phyloP scores from a whole-genome alignment of 768 basidiomycete genomes.

The Phlegmacium glaucopus region DNA sequence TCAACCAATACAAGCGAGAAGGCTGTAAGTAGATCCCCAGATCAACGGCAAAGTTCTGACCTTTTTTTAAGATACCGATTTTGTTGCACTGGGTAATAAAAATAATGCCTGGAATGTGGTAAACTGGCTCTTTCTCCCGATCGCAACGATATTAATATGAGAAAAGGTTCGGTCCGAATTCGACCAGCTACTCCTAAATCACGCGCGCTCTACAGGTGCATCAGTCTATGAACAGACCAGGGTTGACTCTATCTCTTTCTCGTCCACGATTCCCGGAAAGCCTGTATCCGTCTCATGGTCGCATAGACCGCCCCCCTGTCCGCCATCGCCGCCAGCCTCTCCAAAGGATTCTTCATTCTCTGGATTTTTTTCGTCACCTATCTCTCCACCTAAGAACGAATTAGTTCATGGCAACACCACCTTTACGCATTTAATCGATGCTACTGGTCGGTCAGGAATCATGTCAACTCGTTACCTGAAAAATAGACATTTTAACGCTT shows the following conservation, averaged over 20 bases:
- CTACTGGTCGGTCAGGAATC: slow-evolving; percentile 69
- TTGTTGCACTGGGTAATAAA: slow-evolving; percentile 48
- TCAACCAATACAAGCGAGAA: slow-evolving; percentile 63
- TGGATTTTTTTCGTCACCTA: slow-evolving; percentile 16
- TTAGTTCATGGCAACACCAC: slow-evolving; percentile 45
- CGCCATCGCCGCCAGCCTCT: slow-evolving; percentile 39
- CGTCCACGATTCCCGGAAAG: slow-evolving; percentile 30
- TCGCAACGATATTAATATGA: not conserved
- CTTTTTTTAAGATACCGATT: slow-evolving; percentile 49
- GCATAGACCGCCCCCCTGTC: slow-evolving; percentile 39
- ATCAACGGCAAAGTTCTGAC: not conserved
- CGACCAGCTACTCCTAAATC: slow-evolving; percentile 54
- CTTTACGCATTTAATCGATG: slow-evolving; percentile 71
- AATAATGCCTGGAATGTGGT: slow-evolving; percentile 65
- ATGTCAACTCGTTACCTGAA: slow-evolving; percentile 68
- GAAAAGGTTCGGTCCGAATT: slow-evolving; percentile 56
- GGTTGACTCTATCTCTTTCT: slow-evolving; percentile 47
- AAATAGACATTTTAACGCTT: slow-evolving; percentile 65
- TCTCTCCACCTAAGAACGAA: slow-evolving; percentile 3
- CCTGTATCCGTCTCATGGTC: slow-evolving; percentile 56
- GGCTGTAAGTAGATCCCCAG: slow-evolving; percentile 41
- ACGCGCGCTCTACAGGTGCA: slow-evolving; percentile 50
- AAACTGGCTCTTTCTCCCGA: slow-evolving; percentile 17
- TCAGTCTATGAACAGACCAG: slow-evolving; percentile 52
- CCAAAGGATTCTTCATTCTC: slow-evolving; percentile 29